Percentiles rank a stretch among this genome's conserved stretches.
These are phyloP conservation scores for Hypericum androsaemum DNA, from an alignment of 345 rosid species.

Conservation along the genomic window DNA sequence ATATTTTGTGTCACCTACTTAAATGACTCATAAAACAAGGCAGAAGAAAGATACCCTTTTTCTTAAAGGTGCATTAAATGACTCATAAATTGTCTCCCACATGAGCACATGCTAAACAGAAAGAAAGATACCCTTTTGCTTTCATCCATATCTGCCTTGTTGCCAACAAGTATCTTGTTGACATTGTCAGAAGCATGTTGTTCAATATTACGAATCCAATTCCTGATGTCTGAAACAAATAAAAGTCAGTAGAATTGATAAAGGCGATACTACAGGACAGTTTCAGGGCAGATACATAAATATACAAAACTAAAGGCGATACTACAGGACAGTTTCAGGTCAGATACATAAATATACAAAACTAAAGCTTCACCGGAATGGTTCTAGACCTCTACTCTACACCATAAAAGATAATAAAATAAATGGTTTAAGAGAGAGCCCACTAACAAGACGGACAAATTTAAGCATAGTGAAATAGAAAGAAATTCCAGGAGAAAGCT, in stretches of 20 bases:
- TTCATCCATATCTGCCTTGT: conserved; percentile 67
- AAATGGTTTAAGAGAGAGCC: not conserved
- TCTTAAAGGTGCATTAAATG: too few species aligned
- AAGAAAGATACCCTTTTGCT: conserved; percentile 40
- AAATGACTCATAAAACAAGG: too few species aligned
- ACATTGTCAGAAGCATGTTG: conserved; percentile 59
- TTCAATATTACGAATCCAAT: conserved; percentile 61
- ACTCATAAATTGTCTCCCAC: too few species aligned
- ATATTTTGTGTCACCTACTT: too few species aligned
- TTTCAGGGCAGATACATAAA: too few species aligned
- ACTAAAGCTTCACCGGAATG: not conserved
- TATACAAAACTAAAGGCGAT: conserved; percentile 4
- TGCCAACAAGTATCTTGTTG: conserved; percentile 53
- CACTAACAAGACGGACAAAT: not conserved
- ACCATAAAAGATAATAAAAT: too few species aligned
- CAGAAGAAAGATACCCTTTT: too few species aligned
- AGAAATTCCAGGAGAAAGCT: not conserved
- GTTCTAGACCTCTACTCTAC: too few species aligned
- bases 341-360: too few species aligned
- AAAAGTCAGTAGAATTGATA: conserved; percentile 17
- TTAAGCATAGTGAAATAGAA: not conserved
- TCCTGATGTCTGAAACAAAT: conserved; percentile 24
- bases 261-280: not conserved
- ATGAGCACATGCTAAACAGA: too few species aligned
- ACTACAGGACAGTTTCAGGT: too few species aligned